Conservation (phyloP, 257 asterid species). For the Catharanthus roseus region DNA sequence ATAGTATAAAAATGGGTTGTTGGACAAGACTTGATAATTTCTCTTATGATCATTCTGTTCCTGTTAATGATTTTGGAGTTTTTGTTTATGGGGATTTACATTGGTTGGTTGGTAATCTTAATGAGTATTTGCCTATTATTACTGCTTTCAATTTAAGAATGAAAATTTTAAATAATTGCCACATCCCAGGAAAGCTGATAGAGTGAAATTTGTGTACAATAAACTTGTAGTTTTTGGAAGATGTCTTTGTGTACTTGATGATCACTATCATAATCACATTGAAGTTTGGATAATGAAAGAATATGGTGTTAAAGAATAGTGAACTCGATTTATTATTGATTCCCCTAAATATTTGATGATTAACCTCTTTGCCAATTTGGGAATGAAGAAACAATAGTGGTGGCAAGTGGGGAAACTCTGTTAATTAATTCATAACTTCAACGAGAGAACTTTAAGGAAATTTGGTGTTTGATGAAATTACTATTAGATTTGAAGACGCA, state of each 20-base stretch:
- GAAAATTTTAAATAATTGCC: conserved; percentile 36
- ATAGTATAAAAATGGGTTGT: conserved; percentile 24
- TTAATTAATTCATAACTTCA: conserved; percentile 12
- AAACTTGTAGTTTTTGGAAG: conserved; percentile 33
- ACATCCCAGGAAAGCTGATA: conserved; percentile 26
- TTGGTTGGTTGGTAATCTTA: conserved; percentile 32
- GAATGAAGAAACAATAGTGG: conserved; percentile 25
- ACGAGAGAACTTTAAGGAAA: conserved; percentile 10
- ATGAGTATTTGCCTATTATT: conserved; percentile 26
- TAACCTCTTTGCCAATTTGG: conserved; percentile 20
- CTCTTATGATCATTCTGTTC: conserved; percentile 36
- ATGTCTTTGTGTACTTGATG: conserved; percentile 35
- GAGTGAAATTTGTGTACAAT: conserved; percentile 16
- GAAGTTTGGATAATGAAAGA: conserved; percentile 44
- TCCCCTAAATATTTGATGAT: not conserved
- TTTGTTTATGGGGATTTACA: conserved; percentile 38
- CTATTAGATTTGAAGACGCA: conserved; percentile 13
- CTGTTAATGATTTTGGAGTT: conserved; percentile 25
- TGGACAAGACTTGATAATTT: conserved; percentile 36
- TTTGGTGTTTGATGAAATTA: conserved; percentile 21
- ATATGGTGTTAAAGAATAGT: conserved; percentile 29
- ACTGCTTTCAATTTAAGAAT: conserved; percentile 29
- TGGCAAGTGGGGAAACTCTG: conserved; percentile 19
- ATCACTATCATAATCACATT: not conserved
- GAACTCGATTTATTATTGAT: conserved; percentile 25